Conservation (phyloP, 2,329 filamentous ascomycete species). For the Epichloe uncinata region DNA sequence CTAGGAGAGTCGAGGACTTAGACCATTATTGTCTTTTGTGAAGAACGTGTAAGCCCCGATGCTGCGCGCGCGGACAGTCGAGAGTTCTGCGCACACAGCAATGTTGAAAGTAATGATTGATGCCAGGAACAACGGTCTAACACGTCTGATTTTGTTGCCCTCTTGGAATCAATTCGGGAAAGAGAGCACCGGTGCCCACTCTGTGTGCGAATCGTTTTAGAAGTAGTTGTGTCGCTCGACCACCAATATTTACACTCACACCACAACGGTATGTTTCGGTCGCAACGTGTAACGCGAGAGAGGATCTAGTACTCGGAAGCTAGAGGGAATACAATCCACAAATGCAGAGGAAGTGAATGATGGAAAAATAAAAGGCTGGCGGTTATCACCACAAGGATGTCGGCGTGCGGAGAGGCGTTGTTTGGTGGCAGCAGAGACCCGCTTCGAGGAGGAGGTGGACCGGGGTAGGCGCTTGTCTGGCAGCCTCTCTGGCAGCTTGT, state of each 20-base stretch:
- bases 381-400: slow-evolving; percentile 1
- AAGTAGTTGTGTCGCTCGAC: neutral
- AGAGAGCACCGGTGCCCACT: neutral
- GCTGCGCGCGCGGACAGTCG: neutral
- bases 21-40: slow-evolving; percentile 1
- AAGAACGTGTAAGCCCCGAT: neutral
- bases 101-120: no score
- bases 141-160: neutral
- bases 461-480: slow-evolving; percentile 6
- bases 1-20: neutral
- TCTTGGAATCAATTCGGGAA: neutral
- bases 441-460: slow-evolving; percentile 3
- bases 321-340: neutral
- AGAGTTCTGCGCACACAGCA: neutral
- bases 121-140: no score
- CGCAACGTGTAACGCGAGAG: slow-evolving; percentile 10
- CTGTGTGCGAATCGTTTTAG: neutral
- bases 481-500: neutral
- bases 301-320: neutral
- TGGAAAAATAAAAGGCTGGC: slow-evolving; percentile 3
- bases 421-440: slow-evolving; percentile 2
- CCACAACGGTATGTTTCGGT: slow-evolving; percentile 18
- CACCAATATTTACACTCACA: neutral
- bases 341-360: slow-evolving; percentile 9
- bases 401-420: slow-evolving; percentile 2